Evolutionary conservation across 768 basidiomycete species (phyloP).

Genomic region (Inosperma sp.): DNA sequence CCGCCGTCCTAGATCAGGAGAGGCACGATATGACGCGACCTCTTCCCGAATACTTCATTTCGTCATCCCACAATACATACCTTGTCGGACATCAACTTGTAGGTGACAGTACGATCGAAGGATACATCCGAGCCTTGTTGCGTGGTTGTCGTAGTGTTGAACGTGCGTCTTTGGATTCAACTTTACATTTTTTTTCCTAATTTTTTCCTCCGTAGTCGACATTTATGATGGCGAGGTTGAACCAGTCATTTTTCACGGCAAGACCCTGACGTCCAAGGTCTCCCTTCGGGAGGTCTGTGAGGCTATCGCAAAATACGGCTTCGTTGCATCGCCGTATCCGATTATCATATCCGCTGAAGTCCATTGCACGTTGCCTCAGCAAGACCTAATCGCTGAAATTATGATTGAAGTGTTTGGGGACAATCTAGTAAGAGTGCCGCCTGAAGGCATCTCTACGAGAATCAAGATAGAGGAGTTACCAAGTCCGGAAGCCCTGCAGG

Average conservation of each 20-base stretch:
- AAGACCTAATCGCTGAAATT: constrained; percentile 46
- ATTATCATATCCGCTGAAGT: constrained; percentile 97
- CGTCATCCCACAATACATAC: constrained; percentile 92
- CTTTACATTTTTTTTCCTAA: constrained; percentile 58
- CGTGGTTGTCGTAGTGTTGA: constrained; percentile 90
- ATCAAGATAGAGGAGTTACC: constrained; percentile 57
- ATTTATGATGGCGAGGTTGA: constrained; percentile 83
- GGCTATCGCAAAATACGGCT: constrained; percentile 89
- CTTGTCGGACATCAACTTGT: constrained; percentile 81
- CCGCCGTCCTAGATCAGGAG: constrained; percentile 43
- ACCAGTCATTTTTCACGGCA: constrained; percentile 91
- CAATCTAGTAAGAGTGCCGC: constrained; percentile 32
- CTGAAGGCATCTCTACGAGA: constrained; percentile 37
- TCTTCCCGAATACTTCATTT: constrained; percentile 84
- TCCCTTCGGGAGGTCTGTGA: constrained; percentile 77
- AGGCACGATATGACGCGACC: constrained; percentile 87
- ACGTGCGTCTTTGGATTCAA: constrained; percentile 50
- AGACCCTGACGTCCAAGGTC: constrained; percentile 86
- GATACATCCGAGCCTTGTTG: constrained; percentile 85
- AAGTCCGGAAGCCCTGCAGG: constrained; percentile 82
- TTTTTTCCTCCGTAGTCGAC: constrained; percentile 61
- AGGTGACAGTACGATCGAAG: constrained; percentile 82
- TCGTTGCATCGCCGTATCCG: constrained; percentile 90
- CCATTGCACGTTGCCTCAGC: constrained; percentile 67
- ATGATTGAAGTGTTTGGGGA: constrained; percentile 47